Evolutionary conservation across 495 filamentous ascomycete genomes (phyloP).

Genomic region (Achaetomiella virescens): DNA sequence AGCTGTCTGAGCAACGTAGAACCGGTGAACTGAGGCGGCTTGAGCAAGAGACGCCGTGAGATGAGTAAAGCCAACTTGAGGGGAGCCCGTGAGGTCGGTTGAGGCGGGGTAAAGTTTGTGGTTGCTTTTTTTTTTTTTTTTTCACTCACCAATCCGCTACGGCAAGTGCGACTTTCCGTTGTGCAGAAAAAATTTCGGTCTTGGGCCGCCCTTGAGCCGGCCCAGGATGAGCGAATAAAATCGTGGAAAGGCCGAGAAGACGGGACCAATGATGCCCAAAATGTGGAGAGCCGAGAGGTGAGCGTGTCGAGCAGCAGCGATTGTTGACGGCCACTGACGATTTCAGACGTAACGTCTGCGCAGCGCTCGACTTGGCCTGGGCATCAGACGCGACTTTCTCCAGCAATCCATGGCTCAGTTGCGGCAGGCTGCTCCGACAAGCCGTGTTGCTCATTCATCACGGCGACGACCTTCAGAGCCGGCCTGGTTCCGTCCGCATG

Average conservation of each 20-base stretch:
- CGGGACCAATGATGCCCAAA: slow-evolving; percentile 15
- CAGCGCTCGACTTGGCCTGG: background rate
- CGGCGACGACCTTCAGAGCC: no score
- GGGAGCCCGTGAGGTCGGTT: slow-evolving; percentile 5
- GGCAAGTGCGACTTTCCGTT: background rate
- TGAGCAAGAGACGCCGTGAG: slow-evolving; percentile 18
- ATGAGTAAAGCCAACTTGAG: slow-evolving; percentile 22
- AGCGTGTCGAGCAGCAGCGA: background rate
- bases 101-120: slow-evolving; percentile 7
- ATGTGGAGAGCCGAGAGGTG: slow-evolving; percentile 14
- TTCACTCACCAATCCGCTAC: background rate
- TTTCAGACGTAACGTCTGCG: background rate
- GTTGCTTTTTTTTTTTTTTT: background rate
- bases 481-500: no score
- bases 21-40: slow-evolving; percentile 5
- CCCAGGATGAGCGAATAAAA: slow-evolving; percentile 25
- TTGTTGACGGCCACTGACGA: background rate
- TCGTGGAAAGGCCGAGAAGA: slow-evolving; percentile 5
- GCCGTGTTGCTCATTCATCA: no score
- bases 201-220: background rate
- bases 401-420: no score
- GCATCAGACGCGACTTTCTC: background rate
- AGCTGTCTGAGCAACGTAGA: slow-evolving; percentile 2
- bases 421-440: no score
- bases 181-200: slow-evolving; percentile 12